Conservation (phyloP, 2,329 filamentous ascomycete species). For the Dactylellina leptospora region DNA sequence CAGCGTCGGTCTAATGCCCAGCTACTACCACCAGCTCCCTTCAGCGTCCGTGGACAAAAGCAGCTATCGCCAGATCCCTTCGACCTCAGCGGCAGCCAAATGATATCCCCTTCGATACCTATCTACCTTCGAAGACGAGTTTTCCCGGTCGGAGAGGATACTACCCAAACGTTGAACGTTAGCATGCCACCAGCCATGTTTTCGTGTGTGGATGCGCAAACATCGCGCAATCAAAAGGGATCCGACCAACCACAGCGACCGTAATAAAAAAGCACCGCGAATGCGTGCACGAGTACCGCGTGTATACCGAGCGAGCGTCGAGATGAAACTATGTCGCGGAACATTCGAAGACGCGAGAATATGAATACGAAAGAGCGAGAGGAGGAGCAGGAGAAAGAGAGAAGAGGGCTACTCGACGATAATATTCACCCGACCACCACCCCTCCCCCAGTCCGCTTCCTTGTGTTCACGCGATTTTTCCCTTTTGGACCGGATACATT, state of each 20-base stretch:
- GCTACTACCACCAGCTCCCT: background rate
- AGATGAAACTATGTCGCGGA: background rate
- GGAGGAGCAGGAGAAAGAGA: background rate
- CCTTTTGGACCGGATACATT: conserved; percentile 32
- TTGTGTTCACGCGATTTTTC: conserved; percentile 33
- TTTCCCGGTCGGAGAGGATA: conserved; percentile 19
- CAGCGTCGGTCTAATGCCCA: too few relatives aligned
- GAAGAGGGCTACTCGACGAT: background rate
- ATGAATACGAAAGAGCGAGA: background rate
- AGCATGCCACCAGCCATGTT: too few relatives aligned
- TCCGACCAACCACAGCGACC: background rate
- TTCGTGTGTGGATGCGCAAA: conserved; percentile 37
- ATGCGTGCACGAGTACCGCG: too few relatives aligned
- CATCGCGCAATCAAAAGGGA: conserved; percentile 34
- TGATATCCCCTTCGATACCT: too few relatives aligned
- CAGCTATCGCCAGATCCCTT: background rate
- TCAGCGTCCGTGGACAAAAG: background rate
- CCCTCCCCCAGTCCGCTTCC: background rate
- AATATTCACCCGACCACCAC: too few relatives aligned
- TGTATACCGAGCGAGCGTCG: background rate
- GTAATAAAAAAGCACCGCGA: too few relatives aligned
- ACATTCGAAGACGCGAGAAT: background rate
- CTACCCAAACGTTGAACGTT: too few relatives aligned
- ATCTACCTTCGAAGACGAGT: background rate
- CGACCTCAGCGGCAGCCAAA: too few relatives aligned